phyloP scores from a whole-genome alignment of 345 rosid species.

The Hibiscus syriacus region DNA sequence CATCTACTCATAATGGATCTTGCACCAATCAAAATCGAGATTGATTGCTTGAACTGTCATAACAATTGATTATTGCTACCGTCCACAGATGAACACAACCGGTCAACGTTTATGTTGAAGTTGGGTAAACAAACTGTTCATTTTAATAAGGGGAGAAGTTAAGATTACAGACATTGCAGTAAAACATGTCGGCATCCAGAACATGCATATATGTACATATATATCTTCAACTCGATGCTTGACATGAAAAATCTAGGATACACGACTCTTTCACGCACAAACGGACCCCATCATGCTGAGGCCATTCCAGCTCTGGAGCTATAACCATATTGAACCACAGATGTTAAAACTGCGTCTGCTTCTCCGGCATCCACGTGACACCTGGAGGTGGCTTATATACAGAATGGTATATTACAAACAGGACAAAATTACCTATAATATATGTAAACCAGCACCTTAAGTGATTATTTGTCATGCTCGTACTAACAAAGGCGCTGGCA shows the following conservation, averaged over 20 bases:
- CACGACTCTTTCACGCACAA: background rate
- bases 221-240: background rate
- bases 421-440: background rate
- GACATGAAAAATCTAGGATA: background rate
- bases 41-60: background rate
- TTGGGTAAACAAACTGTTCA: background rate
- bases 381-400: background rate
- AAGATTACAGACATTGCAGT: background rate
- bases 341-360: background rate
- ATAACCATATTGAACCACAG: background rate
- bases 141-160: background rate
- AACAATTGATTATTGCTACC: background rate
- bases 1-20: background rate
- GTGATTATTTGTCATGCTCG: background rate
- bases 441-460: background rate
- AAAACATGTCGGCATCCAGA: slow-evolving; percentile 1
- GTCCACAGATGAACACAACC: background rate
- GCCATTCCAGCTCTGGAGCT: background rate
- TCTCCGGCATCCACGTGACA: background rate
- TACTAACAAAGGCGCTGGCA: background rate
- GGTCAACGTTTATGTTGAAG: background rate
- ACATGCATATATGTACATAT: background rate
- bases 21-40: background rate
- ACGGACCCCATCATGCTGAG: background rate
- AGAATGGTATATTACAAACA: background rate